Base-by-base conservation (phyloP, 2,329 filamentous ascomycete species). In the Aspergillus ochraceus region DNA sequence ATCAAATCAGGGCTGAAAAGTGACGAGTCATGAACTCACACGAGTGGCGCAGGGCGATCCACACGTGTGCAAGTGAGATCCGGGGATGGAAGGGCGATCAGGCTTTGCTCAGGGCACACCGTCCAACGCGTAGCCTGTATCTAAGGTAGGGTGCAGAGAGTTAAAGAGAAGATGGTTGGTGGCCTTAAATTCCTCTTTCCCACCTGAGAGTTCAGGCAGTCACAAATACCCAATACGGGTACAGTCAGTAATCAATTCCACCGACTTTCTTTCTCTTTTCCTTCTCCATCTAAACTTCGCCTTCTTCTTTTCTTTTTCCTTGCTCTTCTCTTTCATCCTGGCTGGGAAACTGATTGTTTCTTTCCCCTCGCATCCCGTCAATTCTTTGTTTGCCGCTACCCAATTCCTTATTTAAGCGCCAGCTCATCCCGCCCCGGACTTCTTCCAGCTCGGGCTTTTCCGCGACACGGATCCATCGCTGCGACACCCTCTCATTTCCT, bases 401-500 rank as follows among this genome's bases (percentile, higher is more conserved):
- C 39, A 51, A 36, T 53, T 17, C 17, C 20, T 51, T 55, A 56
- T 56, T 56, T 52, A 56, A 56, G 36, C 30, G 39, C 54, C 17
- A 39, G 17, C 20, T n/a, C 55, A 36, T 39, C 42, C 57, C 61
- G 61, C 50, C 32, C 32, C 36, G 36, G 36, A 42, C 36, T 42
- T n/a, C 36, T n/a, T 36, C 32, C 26, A 8, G 57, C 10, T 36
- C 32, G 32, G 32, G 11, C 32, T 14, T 36, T 36, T 36, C 17
- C 36, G 14, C 36, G 36, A 17, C 36, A 53, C 57, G 30, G 52
- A 58, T 54, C 53, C 57, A 30, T 54, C 36, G 47, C 46, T 39
- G 22, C 5, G 39, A 46, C 49, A 45, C 54, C 59, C 59, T 60
- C 62, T 64, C 57, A 62, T 65, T 64, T 60, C 57, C 22, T 52